Conservation (phyloP, 164 flowering plant genomes). For the Echeveria elegans region DNA sequence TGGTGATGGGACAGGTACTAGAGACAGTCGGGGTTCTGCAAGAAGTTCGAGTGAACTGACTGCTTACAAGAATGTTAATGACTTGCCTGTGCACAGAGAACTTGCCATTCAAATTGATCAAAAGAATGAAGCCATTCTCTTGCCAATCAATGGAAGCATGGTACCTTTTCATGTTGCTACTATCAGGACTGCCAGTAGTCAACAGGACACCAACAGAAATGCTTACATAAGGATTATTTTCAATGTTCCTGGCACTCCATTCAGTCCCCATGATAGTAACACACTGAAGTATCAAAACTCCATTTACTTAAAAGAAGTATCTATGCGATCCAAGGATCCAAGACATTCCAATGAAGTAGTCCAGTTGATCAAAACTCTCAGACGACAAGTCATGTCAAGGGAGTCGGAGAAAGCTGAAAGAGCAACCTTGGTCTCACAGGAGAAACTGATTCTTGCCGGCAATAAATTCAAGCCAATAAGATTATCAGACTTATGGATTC, state of each 20-base stretch:
- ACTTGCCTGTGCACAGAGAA: constrained; percentile 50
- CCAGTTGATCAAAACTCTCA: constrained; percentile 58
- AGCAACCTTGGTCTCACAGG: constrained; percentile 82
- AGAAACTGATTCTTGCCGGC: constrained; percentile 55
- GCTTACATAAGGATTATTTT: constrained; percentile 69
- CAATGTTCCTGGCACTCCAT: constrained; percentile 71
- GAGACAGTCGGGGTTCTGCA: constrained; percentile 22
- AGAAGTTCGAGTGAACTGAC: constrained; percentile 35
- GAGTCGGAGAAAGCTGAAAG: constrained; percentile 86
- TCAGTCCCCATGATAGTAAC: constrained; percentile 51
- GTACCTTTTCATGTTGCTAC: constrained; percentile 81
- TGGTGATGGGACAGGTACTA: constrained; percentile 36
- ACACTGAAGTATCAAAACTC: constrained; percentile 15
- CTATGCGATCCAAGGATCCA: constrained; percentile 78
- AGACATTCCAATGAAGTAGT: constrained; percentile 78
- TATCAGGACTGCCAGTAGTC: constrained; percentile 59
- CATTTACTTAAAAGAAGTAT: constrained; percentile 64
- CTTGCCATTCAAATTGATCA: constrained; percentile 70
- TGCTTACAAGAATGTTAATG: constrained; percentile 68
- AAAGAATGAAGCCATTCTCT: constrained; percentile 64
- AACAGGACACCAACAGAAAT: constrained; percentile 56
- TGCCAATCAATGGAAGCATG: constrained; percentile 79
- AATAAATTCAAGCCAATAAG: constrained; percentile 53
- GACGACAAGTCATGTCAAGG: constrained; percentile 58
- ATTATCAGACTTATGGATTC: constrained; percentile 60